phyloP scores from a whole-genome alignment of 2,329 filamentous ascomycete species.

The Leptosphaerulina australis region DNA sequence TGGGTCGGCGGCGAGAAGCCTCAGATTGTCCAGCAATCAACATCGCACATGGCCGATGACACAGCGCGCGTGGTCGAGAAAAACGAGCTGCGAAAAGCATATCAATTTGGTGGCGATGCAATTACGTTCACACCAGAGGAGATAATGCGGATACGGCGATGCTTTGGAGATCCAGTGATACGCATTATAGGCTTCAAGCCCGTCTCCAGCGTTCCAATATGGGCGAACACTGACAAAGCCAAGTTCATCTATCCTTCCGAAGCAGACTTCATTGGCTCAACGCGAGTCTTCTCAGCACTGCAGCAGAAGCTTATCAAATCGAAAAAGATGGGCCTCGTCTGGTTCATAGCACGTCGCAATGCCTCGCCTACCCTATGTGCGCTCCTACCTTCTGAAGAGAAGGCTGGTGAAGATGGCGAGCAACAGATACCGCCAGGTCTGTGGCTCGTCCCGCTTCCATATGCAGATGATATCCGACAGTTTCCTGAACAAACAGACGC shows the following conservation, averaged over 20 bases:
- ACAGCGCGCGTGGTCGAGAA: slow-evolving; percentile 79
- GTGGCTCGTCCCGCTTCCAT: slow-evolving; percentile 88
- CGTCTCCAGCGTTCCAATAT: slow-evolving; percentile 72
- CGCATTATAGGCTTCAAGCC: slow-evolving; percentile 95
- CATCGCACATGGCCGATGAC: slow-evolving; percentile 77
- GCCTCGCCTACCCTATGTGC: slow-evolving; percentile 80
- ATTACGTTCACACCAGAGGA: slow-evolving; percentile 87
- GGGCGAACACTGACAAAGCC: slow-evolving; percentile 85
- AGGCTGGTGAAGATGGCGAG: slow-evolving; percentile 66
- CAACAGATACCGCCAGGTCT: slow-evolving; percentile 80
- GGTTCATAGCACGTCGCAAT: slow-evolving; percentile 85
- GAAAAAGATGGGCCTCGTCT: slow-evolving; percentile 83
- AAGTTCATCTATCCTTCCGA: slow-evolving; percentile 95
- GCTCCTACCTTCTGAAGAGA: slow-evolving; percentile 75
- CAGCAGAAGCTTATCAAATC: slow-evolving; percentile 83
- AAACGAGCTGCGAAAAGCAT: slow-evolving; percentile 83
- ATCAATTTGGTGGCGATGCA: slow-evolving; percentile 92
- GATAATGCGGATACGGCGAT: slow-evolving; percentile 72
- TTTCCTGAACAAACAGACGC: slow-evolving; percentile 67
- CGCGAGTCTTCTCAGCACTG: slow-evolving; percentile 87
- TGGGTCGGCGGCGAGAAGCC: slow-evolving; percentile 86
- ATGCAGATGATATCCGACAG: slow-evolving; percentile 83
- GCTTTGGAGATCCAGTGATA: slow-evolving; percentile 80
- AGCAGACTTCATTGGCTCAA: slow-evolving; percentile 86
- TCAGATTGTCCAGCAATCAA: slow-evolving; percentile 77